A percentile compares a stretch with the other conserved stretches of the same genome.
These are phyloP conservation scores for Lepiota brunneoincarnata DNA, from an alignment of 768 basidiomycete genomes.

Conservation along the genomic window DNA sequence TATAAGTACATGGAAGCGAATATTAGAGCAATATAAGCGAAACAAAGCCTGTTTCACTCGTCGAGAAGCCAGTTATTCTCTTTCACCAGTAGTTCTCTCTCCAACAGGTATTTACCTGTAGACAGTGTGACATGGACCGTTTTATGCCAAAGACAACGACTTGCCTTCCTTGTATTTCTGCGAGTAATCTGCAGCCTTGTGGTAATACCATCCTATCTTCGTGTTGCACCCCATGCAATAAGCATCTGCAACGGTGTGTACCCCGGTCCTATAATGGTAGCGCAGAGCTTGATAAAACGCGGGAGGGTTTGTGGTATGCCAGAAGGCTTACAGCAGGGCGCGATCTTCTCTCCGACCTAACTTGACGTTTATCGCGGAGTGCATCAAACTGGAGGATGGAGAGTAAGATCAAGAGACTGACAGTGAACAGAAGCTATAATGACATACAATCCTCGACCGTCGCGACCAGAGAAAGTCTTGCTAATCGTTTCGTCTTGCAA, in stretches of 20 bases:
- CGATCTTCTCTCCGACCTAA: slow-evolving; percentile 74
- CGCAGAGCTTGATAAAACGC: slow-evolving; percentile 4
- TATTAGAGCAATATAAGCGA: neutral
- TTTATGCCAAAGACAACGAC: slow-evolving; percentile 12
- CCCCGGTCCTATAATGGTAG: slow-evolving; percentile 55
- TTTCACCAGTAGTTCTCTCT: slow-evolving; percentile 76
- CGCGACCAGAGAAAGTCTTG: slow-evolving; percentile 81
- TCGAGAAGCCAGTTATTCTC: slow-evolving; percentile 79
- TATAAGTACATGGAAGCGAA: neutral
- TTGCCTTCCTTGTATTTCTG: slow-evolving; percentile 88
- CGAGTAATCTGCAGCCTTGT: slow-evolving; percentile 68
- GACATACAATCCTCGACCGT: slow-evolving; percentile 77
- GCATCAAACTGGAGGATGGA: slow-evolving; percentile 53
- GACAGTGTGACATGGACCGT: neutral
- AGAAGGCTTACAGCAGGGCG: slow-evolving; percentile 52
- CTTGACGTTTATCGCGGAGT: slow-evolving; percentile 75
- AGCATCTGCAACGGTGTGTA: slow-evolving; percentile 78
- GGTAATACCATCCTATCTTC: slow-evolving; percentile 79
- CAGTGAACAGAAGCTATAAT: neutral
- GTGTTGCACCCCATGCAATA: slow-evolving; percentile 80
- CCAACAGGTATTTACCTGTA: slow-evolving; percentile 77
- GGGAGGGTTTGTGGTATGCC: neutral
- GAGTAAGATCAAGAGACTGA: neutral
- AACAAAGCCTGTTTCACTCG: slow-evolving; percentile 18
- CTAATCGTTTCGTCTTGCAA: slow-evolving; percentile 84